A percentile compares a stretch with the other conserved stretches of the same genome.
Conservation (phyloP, 1,284 basidiomycete genomes). For the Puccinia triticina region DNA sequence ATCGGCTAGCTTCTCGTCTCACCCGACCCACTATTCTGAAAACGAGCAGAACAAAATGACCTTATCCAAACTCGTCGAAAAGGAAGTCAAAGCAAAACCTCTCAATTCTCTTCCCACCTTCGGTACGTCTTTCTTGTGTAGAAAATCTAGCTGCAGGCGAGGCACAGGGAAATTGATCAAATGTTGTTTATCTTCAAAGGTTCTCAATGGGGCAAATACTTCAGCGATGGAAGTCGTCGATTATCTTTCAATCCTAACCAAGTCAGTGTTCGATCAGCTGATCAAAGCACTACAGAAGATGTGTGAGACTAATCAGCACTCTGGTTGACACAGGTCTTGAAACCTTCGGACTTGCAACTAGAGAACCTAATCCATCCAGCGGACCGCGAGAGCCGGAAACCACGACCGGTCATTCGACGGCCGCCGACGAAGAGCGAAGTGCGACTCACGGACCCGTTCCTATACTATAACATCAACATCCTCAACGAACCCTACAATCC, state of each 20-base stretch:
- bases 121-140: background rate
- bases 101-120: slow-evolving; percentile 36
- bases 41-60: slow-evolving; percentile 28
- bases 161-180: background rate
- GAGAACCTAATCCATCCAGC: slow-evolving; percentile 45
- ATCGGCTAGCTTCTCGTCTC: background rate
- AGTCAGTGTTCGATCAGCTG: slow-evolving; percentile 1
- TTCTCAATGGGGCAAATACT: slow-evolving; percentile 44
- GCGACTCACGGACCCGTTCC: slow-evolving; percentile 65
- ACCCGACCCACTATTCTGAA: background rate
- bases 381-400: slow-evolving; percentile 43
- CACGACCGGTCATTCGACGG: slow-evolving; percentile 33
- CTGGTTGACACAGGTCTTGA: slow-evolving; percentile 21
- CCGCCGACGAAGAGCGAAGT: slow-evolving; percentile 29
- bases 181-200: slow-evolving; percentile 3
- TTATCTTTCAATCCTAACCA: slow-evolving; percentile 44
- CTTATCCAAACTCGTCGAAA: slow-evolving; percentile 39
- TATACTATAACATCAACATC: slow-evolving; percentile 59
- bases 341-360: slow-evolving; percentile 43
- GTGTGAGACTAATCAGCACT: background rate
- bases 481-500: slow-evolving; percentile 69
- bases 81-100: slow-evolving; percentile 33
- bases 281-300: background rate
- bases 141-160: background rate
- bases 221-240: slow-evolving; percentile 42